Evolutionary conservation across 768 basidiomycete species (phyloP), one percentile per base, ranked within the genome.

Genomic region (Psilocybe cubensis): DNA sequence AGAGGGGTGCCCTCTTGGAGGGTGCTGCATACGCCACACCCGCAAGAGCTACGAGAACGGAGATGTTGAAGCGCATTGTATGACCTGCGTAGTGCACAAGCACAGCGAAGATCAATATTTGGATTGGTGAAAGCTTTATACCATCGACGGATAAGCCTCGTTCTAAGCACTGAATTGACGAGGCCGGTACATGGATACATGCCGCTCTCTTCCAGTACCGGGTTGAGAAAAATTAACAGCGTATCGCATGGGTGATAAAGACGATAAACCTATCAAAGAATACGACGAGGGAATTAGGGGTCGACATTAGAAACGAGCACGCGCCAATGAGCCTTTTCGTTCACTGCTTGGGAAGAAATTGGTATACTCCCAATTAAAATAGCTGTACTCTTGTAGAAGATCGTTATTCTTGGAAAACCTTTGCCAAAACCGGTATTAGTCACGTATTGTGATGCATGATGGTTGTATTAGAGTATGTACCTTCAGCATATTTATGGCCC

Each of bases 21-120:
- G 72, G 71, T 7, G 63, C 68, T 9, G 70, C 72, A 29, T 65
- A 42, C 43, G 58, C 68, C 21, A 60, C 38, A 44, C 61, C 57
- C 8, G 57, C 38, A 47, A 69, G 56, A 23, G 58, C 61, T 21
- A 59, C 60, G 31, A 58, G 50, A 3, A 67, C 27, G 14, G 61
- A 52, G 28, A 61, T 33, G 21, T 54, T 61, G 52, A 67, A 23
- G 56, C 53, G 52, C 63, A 64, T 67, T 20, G n/a, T 50, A n/a
- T 50, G 58, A 41, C 56, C 56, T 35, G 41, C 24, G 24, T 52
- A 31, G 28, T 42, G 29, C 54, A 60, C 54, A 20, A 52, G 50
- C 49, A 43, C 51, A 21, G 43, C 24, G 47, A 27, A 41, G 33
- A 45, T 46, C 31, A 40, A 10, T n/a, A 31, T 17, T 18, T 20